Evolutionary conservation across 148 eudicot genomes (phyloP).

Genomic region (Cornus kousa): DNA sequence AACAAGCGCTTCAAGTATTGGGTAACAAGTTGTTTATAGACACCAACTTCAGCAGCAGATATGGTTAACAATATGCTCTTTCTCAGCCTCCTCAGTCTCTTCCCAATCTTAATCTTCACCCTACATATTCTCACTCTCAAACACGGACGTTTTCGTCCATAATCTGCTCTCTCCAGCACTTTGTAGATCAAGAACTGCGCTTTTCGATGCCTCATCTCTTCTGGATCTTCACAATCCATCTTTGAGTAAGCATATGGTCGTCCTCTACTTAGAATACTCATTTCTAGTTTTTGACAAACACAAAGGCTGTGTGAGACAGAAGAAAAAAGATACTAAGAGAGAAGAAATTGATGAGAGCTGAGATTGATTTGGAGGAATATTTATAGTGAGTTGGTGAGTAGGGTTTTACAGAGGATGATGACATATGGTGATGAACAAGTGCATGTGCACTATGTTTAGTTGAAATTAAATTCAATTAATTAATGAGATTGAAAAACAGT

Average conservation of each 20-base stretch:
- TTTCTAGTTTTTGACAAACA: not conserved
- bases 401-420: not conserved
- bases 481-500: constrained; percentile 14
- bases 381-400: constrained; percentile 12
- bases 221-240: constrained; percentile 53
- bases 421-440: constrained; percentile 19
- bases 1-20: constrained; percentile 46
- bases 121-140: constrained; percentile 51
- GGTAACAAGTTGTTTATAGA: constrained; percentile 32
- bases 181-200: constrained; percentile 87
- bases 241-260: constrained; percentile 44
- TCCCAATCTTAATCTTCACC: constrained; percentile 71
- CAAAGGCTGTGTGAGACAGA: constrained; percentile 6
- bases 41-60: constrained; percentile 30
- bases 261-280: constrained; percentile 21
- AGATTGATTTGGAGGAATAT: constrained; percentile 8
- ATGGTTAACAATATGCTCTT: constrained; percentile 37
- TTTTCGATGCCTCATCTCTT: constrained; percentile 42
- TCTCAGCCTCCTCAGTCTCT: constrained; percentile 52
- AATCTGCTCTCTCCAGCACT: constrained; percentile 46
- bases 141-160: constrained; percentile 36
- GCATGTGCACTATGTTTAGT: constrained; percentile 21
- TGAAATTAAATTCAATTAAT: not conserved
- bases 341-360: not conserved
- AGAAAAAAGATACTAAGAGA: not conserved